phyloP scores from a whole-genome alignment of 148 eudicot genomes.

The Vaccinium myrtillus region DNA sequence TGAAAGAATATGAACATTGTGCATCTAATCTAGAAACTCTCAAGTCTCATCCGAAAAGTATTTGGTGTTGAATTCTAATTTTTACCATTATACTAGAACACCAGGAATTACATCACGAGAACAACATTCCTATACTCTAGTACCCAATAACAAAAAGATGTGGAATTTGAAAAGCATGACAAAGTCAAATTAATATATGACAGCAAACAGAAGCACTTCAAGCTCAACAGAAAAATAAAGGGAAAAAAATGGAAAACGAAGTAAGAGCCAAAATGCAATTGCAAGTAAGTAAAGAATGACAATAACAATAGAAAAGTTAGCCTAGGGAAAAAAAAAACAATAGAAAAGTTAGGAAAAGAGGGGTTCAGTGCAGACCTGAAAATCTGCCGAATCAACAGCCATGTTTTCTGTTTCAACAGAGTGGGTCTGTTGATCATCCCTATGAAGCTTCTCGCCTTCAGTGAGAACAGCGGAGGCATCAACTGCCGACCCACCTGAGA shows the following conservation, averaged over 20 bases:
- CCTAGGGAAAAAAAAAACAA: background rate
- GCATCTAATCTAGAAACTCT: background rate
- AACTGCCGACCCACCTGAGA: conserved; percentile 17
- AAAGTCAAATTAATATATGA: background rate
- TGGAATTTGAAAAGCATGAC: background rate
- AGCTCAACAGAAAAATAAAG: background rate
- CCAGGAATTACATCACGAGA: background rate
- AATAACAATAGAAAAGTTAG: background rate
- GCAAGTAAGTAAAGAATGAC: background rate
- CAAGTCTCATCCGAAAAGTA: background rate
- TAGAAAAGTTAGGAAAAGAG: background rate
- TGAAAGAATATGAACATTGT: background rate
- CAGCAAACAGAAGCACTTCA: background rate
- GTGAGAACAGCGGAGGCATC: conserved; percentile 21
- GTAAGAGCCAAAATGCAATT: background rate
- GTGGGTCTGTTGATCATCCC: conserved; percentile 23
- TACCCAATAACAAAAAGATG: background rate
- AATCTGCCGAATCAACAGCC: conserved; percentile 31
- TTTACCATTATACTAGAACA: background rate
- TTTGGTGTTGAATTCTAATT: background rate
- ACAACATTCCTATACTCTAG: background rate
- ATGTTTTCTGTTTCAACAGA: conserved; percentile 38
- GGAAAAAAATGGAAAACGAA: background rate
- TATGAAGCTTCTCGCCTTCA: conserved; percentile 32
- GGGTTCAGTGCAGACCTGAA: conserved; percentile 37